A percentile compares a stretch with the other conserved stretches of the same genome.
Conservation (phyloP, 176 grass and related monocot genomes). For the Elaeis guineensis region DNA sequence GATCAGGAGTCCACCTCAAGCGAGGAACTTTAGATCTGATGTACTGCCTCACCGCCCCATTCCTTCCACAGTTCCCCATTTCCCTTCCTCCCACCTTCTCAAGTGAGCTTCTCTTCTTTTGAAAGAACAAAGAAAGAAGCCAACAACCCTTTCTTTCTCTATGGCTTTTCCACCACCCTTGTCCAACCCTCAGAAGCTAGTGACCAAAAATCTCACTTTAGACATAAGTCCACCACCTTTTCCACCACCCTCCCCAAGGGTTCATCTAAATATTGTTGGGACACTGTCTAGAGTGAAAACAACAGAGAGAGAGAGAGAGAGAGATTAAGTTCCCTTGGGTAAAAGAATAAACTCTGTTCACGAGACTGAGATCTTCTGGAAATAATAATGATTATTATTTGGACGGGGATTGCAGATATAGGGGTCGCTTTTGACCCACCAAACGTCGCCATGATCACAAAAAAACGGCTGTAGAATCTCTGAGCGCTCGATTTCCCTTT, state of each 20-base stretch:
- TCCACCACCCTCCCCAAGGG: not conserved
- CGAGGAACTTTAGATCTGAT: constrained; percentile 68
- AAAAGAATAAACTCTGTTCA: too few species aligned
- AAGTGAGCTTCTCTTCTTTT: not conserved
- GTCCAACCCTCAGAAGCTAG: too few species aligned
- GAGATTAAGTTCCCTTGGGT: not conserved
- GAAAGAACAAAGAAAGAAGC: too few species aligned
- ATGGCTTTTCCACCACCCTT: too few species aligned
- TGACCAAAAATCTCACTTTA: too few species aligned
- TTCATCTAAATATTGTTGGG: constrained; percentile 34
- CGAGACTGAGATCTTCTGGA: too few species aligned
- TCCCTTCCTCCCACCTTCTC: not conserved
- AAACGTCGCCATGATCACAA: constrained; percentile 9
- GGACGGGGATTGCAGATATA: not conserved
- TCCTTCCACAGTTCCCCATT: constrained; percentile 36
- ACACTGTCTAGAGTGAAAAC: constrained; percentile 37
- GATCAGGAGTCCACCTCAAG: constrained; percentile 78
- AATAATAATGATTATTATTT: constrained; percentile 22
- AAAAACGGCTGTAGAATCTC: constrained; percentile 52
- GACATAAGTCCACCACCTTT: too few species aligned
- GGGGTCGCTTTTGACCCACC: constrained; percentile 24
- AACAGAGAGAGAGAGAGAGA: constrained; percentile 17
- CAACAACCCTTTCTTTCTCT: too few species aligned
- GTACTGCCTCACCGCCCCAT: constrained; percentile 59
- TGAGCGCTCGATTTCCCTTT: constrained; percentile 30